phyloP scores from a whole-genome alignment of 805 yeast genomes.

The Soucietia sequanensis region DNA sequence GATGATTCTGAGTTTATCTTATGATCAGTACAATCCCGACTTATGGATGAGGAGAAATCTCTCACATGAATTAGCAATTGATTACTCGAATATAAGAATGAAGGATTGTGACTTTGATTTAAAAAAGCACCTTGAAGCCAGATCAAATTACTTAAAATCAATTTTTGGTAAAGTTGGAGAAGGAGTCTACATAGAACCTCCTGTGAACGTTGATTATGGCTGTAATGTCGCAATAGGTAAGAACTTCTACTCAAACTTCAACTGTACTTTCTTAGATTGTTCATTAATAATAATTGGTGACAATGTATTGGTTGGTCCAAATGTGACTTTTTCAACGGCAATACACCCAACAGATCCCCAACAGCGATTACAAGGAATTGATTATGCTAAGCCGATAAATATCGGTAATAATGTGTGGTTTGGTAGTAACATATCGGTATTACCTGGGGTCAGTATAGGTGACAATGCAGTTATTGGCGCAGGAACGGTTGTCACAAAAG shows the following conservation, averaged over 20 bases:
- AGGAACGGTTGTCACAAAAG: constrained; percentile 61
- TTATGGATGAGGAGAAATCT: constrained; percentile 26
- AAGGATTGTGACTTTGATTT: constrained; percentile 28
- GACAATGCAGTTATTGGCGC: constrained; percentile 64
- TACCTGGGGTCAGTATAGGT: constrained; percentile 70
- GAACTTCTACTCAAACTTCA: constrained; percentile 59
- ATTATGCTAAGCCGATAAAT: constrained; percentile 54
- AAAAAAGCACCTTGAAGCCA: constrained; percentile 30
- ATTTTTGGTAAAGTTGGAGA: constrained; percentile 51
- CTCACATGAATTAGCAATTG: constrained; percentile 35
- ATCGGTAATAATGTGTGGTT: constrained; percentile 72
- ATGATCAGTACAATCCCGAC: constrained; percentile 32
- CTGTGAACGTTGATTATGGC: constrained; percentile 66
- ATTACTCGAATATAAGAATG: constrained; percentile 31
- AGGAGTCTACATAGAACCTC: constrained; percentile 50
- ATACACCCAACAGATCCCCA: constrained; percentile 59
- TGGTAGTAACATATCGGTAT: constrained; percentile 51
- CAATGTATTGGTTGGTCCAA: constrained; percentile 61
- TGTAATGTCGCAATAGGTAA: constrained; percentile 58
- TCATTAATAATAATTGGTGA: constrained; percentile 61
- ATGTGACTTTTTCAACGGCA: constrained; percentile 57
- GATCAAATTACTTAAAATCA: constrained; percentile 31
- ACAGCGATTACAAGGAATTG: constrained; percentile 43
- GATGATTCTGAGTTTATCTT: constrained; percentile 54
- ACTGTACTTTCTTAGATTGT: constrained; percentile 55